phyloP scores from a whole-genome alignment of 805 yeast species.

The Grigorovia humatica region DNA sequence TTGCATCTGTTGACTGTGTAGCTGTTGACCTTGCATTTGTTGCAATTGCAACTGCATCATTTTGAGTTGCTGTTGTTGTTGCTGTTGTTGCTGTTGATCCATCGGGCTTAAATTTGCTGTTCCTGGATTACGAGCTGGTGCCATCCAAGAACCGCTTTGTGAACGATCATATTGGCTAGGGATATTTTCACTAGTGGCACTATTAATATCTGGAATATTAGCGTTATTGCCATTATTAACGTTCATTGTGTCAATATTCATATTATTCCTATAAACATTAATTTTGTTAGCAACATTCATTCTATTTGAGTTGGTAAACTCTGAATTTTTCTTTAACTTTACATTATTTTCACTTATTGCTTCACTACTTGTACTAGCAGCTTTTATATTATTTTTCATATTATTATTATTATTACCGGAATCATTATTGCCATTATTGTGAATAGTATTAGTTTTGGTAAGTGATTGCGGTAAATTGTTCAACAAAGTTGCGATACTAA shows the following conservation, averaged over 20 bases:
- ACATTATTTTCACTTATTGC: neutral
- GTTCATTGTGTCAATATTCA: neutral
- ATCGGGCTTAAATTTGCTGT: neutral
- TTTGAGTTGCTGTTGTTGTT: neutral
- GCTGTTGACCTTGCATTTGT: slow-evolving; percentile 1
- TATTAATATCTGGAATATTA: neutral
- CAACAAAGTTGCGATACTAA: slow-evolving; percentile 1
- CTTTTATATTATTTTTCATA: neutral
- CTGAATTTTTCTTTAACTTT: neutral
- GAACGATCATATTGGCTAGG: neutral
- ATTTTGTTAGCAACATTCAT: neutral
- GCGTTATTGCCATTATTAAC: neutral
- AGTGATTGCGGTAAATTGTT: neutral
- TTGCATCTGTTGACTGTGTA: slow-evolving; percentile 1
- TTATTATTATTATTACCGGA: neutral
- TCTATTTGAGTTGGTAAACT: neutral
- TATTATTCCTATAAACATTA: neutral
- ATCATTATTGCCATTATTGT: too few relatives aligned
- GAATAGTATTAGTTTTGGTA: neutral
- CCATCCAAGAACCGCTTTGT: neutral
- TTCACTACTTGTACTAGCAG: neutral
- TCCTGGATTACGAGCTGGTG: neutral
- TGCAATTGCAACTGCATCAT: neutral
- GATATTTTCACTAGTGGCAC: neutral
- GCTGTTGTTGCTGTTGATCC: neutral